phyloP scores from a whole-genome alignment of 305 asterid species.

The Galium porrigens region DNA sequence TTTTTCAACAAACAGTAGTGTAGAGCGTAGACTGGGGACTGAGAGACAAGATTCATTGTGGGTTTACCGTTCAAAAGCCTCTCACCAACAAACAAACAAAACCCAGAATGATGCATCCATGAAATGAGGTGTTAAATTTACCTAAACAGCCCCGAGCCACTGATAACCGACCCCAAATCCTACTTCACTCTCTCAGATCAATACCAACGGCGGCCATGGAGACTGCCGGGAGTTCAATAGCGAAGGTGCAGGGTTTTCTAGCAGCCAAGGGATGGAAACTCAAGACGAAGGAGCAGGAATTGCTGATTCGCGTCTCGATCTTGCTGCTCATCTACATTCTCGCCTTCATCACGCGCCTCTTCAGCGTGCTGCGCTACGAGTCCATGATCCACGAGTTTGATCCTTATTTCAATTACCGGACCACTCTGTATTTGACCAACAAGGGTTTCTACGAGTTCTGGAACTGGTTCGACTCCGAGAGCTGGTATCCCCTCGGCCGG shows the following conservation, averaged over 20 bases:
- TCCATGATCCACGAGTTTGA: slow-evolving; percentile 99
- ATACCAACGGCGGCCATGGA: slow-evolving; percentile 30
- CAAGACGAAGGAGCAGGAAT: slow-evolving; percentile 92
- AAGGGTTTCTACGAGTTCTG: slow-evolving; percentile 87
- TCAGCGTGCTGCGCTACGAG: slow-evolving; percentile 91
- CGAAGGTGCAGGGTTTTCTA: slow-evolving; percentile 34
- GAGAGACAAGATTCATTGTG: not conserved
- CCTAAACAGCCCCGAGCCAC: slow-evolving; percentile 1
- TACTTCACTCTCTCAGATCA: slow-evolving; percentile 4
- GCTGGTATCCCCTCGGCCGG: slow-evolving; percentile 97
- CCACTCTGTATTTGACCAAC: slow-evolving; percentile 66
- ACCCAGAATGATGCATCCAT: not conserved
- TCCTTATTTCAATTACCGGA: slow-evolving; percentile 93
- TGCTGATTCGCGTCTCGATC: slow-evolving; percentile 68
- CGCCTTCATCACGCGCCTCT: slow-evolving; percentile 74
- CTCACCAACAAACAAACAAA: not conserved
- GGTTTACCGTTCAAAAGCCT: not conserved
- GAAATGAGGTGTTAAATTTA: not conserved
- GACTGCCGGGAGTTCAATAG: slow-evolving; percentile 45
- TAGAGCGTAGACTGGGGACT: not conserved
- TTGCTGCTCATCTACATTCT: slow-evolving; percentile 56
- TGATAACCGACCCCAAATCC: not conserved
- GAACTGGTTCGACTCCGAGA: slow-evolving; percentile 98
- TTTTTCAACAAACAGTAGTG: not conserved
- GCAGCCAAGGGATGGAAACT: slow-evolving; percentile 50